Base-by-base conservation (phyloP, 305 asterid genomes). In the Fraxinus greggii region DNA sequence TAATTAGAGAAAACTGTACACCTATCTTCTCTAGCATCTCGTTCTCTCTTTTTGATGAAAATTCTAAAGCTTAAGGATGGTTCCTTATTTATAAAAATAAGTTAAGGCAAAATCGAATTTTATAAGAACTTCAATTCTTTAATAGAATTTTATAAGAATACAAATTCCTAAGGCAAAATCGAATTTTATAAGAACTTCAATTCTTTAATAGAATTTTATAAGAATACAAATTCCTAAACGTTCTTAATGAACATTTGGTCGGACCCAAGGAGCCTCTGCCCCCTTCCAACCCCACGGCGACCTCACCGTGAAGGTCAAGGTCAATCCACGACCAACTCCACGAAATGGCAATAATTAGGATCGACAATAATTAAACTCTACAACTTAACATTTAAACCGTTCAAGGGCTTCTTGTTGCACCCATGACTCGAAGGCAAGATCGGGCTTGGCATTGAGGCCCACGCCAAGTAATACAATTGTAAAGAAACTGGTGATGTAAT, bases 401-500 rank as follows among this genome's bases (percentile, higher is more conserved):
- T 92, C 92, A 7, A 92, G 92, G 86, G 96, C 97, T 86, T 92
- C 88, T 82, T 89, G 92, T 80, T 91, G 95, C 23, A 93, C 94
- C 97, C 97, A 92, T 59, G 98, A 88, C 82, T 94, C 95, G 69
- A 91, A 85, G 63, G 97, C 90, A 74, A 92, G 92, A 91, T 92
- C 93, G 83, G 95, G 98, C 89, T 94, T 94, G 45, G 95, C 97
- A 51, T 90, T 91, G 70, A 91, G 94, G 17, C 98, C 98, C 19
- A 93, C 94, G 5, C 97, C 98, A 31, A 93, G 95, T 24, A 94
- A 91, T 65, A 93, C 91, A 73, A 92, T 81, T 0, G 97, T 86
- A 5, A 93, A 88, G 81, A 93, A 93, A 86, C 95, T 88, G 35
- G 95, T 92, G 84, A 93, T 0, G 77, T 92, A 93, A 79, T 93